Evolutionary conservation across 176 grass and related monocot genomes (phyloP), one percentile per base, ranked within the genome.

Genomic region (Cenchrus purpureus): DNA sequence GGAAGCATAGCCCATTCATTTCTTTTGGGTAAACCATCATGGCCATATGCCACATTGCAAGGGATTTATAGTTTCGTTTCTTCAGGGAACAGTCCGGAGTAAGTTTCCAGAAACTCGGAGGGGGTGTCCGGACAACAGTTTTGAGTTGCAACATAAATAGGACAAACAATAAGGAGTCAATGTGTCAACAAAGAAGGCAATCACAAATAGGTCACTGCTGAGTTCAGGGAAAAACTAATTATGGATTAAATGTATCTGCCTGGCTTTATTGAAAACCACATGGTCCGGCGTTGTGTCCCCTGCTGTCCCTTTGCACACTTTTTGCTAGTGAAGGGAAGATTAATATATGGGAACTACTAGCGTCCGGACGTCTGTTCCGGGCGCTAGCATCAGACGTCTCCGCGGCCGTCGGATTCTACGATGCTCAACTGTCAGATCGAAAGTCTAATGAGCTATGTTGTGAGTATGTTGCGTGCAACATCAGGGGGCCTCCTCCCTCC

Each of bases 11-110:
- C 9, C 11, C 60, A 53, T 74, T 61, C n/a, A 12, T 76, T 69
- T 56, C 58, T 72, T 86, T 8, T 10, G 37, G 3, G 61, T 28
- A 22, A 15, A 34, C 57, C 10, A 46, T 46, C 37, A 16, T 74
- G 16, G 40, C 69, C 69, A 76, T 49, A 68, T 76, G 53, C 28
- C 85, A 62, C 59, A 51, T 69, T 80, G 32, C 79, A 13, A 86
- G 82, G 44, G 68, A 46, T 4, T 46, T 46, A 1, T 5, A 88
- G 46, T 86, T 90, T 57, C 68, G 51, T 70, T 92, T 79, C 44
- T 50, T 59, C 15, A 78, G 4, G 62, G 67, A 19, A 80, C 51
- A 40, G 37, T 40, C 37, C 4, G 37, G 37, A 40, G 37, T 40
- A 40, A 40, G 3, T 4, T 40, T 40, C 37, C 37, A 40, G 37